phyloP scores from a whole-genome alignment of 768 basidiomycete species.

The Suillus discolor region DNA sequence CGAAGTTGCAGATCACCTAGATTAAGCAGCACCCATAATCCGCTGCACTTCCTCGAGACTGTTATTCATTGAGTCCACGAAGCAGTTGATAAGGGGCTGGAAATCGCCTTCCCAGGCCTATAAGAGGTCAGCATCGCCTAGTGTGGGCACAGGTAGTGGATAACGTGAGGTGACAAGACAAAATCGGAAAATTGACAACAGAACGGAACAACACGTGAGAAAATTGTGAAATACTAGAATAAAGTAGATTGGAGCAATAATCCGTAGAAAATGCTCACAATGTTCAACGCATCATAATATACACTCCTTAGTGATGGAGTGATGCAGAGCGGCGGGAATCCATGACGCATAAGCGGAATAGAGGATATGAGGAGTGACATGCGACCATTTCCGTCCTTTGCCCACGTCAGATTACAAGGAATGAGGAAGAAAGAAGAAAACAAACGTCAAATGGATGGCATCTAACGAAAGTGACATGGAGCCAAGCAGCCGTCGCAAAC shows the following conservation, averaged over 20 bases:
- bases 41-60: conserved; percentile 31
- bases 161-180: background rate
- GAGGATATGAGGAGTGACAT: conserved; percentile 37
- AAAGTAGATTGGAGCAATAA: background rate
- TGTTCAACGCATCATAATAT: conserved; percentile 37
- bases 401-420: background rate
- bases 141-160: background rate
- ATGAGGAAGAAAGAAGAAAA: background rate
- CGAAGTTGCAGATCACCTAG: background rate
- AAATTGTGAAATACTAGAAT: background rate
- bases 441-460: conserved; percentile 39
- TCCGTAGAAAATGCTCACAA: conserved; percentile 19
- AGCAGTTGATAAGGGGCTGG: conserved; percentile 33
- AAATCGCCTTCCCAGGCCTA: conserved; percentile 39
- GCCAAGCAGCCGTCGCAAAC: conserved; percentile 39
- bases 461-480: conserved; percentile 35
- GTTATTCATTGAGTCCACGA: conserved; percentile 28
- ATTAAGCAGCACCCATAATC: conserved; percentile 22
- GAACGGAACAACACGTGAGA: background rate
- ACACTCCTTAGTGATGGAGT: conserved; percentile 22
- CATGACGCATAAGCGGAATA: conserved; percentile 35
- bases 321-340: conserved; percentile 34
- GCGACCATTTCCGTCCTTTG: conserved; percentile 38
- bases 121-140: background rate
- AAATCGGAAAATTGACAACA: background rate